Conservation (phyloP, 1,284 basidiomycete species). For the Tylopilus sp. region DNA sequence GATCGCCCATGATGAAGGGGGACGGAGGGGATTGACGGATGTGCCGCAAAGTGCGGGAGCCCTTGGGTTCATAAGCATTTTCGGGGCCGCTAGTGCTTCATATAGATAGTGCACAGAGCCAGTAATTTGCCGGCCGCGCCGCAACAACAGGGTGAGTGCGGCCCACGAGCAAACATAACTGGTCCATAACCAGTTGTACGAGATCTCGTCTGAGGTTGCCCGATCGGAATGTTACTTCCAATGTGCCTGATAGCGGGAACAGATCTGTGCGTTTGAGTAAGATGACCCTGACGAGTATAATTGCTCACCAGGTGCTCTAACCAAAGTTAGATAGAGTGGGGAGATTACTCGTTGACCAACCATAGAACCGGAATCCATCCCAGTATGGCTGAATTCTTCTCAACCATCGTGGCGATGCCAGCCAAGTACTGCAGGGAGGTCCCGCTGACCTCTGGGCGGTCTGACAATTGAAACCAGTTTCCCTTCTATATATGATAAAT, state of each 20-base stretch:
- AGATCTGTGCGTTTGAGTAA: constrained; percentile 26
- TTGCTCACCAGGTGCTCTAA: constrained; percentile 22
- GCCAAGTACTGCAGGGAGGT: constrained; percentile 3
- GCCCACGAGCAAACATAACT: constrained; percentile 31
- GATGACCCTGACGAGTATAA: constrained; percentile 28
- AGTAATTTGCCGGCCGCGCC: constrained; percentile 29
- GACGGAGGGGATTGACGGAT: constrained; percentile 2
- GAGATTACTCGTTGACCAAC: constrained; percentile 13
- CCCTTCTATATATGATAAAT: constrained; percentile 5
- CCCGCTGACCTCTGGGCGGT: constrained; percentile 13
- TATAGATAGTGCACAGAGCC: constrained; percentile 27
- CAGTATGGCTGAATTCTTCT: constrained; percentile 18
- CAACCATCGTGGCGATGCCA: constrained; percentile 28
- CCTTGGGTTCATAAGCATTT: constrained; percentile 33
- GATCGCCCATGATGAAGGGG: constrained; percentile 24
- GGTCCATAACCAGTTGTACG: constrained; percentile 27
- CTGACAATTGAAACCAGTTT: constrained; percentile 22
- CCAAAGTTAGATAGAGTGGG: constrained; percentile 31
- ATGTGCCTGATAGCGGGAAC: constrained; percentile 31
- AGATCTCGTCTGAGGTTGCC: constrained; percentile 31
- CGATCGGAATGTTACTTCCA: constrained; percentile 24
- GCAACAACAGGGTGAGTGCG: constrained; percentile 31
- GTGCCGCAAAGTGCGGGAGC: constrained; percentile 6
- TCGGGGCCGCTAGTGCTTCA: constrained; percentile 29
- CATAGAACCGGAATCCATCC: constrained; percentile 17